phyloP scores from a whole-genome alignment of 768 basidiomycete genomes.

The Suillus americanus region DNA sequence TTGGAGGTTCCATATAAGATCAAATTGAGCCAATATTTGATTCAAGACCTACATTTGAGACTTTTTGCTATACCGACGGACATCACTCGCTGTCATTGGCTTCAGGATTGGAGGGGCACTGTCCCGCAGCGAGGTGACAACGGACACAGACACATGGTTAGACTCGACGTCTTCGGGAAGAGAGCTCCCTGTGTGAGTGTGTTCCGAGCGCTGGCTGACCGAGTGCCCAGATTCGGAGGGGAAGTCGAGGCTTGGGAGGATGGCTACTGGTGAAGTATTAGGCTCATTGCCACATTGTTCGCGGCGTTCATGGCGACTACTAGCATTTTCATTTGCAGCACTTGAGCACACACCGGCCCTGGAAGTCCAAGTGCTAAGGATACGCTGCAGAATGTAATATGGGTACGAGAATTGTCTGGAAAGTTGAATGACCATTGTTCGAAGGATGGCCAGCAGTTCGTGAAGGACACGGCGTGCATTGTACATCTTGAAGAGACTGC shows the following conservation, averaged over 20 bases:
- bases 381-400: not conserved
- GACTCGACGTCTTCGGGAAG: not conserved
- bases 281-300: not conserved
- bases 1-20: not conserved
- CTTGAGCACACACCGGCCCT: not conserved
- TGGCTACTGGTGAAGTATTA: not conserved
- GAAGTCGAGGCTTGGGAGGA: not conserved
- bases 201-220: not conserved
- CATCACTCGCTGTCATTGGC: constrained; percentile 3
- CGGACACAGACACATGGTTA: not conserved
- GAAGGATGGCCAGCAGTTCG: not conserved
- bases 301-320: not conserved
- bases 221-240: not conserved
- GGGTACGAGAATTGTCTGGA: not conserved
- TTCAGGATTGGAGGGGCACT: not conserved
- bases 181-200: not conserved
- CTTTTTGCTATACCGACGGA: constrained; percentile 2
- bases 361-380: not conserved
- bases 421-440: not conserved
- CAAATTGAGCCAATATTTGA: not conserved
- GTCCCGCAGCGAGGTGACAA: not conserved
- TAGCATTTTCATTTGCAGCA: not conserved
- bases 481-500: not conserved
- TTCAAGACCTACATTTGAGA: constrained; percentile 1
- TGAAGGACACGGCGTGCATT: not conserved